Evolutionary conservation across 2,329 filamentous ascomycete species (phyloP), one percentile per base, ranked within the genome.

Genomic region (Colletotrichum cereale): DNA sequence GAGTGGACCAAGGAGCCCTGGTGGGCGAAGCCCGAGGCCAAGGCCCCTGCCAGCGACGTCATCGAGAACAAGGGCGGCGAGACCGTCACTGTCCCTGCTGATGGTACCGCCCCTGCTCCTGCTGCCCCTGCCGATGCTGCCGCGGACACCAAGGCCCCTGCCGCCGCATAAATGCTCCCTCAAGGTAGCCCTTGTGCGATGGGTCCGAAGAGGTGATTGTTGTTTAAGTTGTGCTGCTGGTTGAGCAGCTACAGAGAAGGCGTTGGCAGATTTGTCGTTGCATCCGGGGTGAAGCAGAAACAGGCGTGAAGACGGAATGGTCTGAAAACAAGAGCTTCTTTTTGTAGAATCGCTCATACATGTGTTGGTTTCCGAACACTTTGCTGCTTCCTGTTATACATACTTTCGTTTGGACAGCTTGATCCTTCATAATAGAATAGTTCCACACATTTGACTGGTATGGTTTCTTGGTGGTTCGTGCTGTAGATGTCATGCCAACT

Each of bases 1-100:
- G 81, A 92, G 82, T 95, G 88, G 86, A 84, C 88, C 65, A 89
- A 85, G 78, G 87, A 92, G 62, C 84, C 90, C 74, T 90, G 91
- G 85, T 91, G 90, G 86, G 86, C 88, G 80, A 85, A 86, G 82
- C 84, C 85, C 72, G 77, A 83, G 74, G 77, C 79, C 14, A 80
- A 80, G 53, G 78, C 74, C 73, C 76, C 78, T 29, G 80, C 79
- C 50, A 75, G 76, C 66, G 77, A 77, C 29, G 75, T 75, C 52
- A 82, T 84, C 48, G 78, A 83, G 78, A 84, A 83, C 76, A 79
- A 80, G 77, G 80, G 81, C 66, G 81, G 80, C 34, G 78, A 81
- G 71, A 81, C 79, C 11, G 79, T 80, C 75, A 78, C 76, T 44
- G 78, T 80, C 36, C 75, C 71, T 7, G 76, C 75, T 63, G 76